phyloP scores from a whole-genome alignment of 2,329 filamentous ascomycete species.

The Aureobasidium sp. region DNA sequence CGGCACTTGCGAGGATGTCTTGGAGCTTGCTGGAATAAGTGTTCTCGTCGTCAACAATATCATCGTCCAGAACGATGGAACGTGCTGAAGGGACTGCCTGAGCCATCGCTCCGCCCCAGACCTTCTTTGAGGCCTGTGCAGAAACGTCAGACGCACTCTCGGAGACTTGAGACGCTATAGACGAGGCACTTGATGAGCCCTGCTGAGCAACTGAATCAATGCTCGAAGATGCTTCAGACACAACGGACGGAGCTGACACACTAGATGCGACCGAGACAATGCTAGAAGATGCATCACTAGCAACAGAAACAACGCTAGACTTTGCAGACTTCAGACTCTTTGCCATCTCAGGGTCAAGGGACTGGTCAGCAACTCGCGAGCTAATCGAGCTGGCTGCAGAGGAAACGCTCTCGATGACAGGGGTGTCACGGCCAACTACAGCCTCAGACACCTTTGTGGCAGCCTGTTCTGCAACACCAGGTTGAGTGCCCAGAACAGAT shows the following conservation, averaged over 20 bases:
- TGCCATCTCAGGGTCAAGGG: conserved; percentile 25
- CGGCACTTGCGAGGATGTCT: conserved; percentile 45
- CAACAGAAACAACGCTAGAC: conserved; percentile 13
- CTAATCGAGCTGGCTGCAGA: conserved; percentile 24
- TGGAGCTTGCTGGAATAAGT: conserved; percentile 47
- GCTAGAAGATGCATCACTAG: conserved; percentile 18
- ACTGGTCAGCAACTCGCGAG: conserved; percentile 4
- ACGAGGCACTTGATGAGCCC: conserved; percentile 23
- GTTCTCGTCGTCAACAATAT: conserved; percentile 36
- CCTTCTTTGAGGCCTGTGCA: conserved; percentile 32
- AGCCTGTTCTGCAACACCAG: conserved; percentile 26
- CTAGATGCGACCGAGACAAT: conserved; percentile 24
- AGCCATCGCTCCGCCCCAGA: conserved; percentile 49
- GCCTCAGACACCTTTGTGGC: conserved; percentile 27
- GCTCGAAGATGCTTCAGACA: conserved; percentile 19
- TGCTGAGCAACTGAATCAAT: conserved; percentile 12
- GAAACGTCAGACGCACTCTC: conserved; percentile 24
- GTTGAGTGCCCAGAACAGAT: conserved; percentile 20
- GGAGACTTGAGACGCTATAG: conserved; percentile 26
- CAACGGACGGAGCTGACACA: conserved; percentile 16
- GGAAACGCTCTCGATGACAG: conserved; percentile 24
- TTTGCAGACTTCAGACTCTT: conserved; percentile 30
- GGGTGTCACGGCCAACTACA: conserved; percentile 23
- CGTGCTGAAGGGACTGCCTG: conserved; percentile 43
- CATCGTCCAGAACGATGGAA: conserved; percentile 44